Evolutionary conservation across 1,139 yeast genomes (phyloP).

Genomic region (Magnusiomyces clavatus): DNA sequence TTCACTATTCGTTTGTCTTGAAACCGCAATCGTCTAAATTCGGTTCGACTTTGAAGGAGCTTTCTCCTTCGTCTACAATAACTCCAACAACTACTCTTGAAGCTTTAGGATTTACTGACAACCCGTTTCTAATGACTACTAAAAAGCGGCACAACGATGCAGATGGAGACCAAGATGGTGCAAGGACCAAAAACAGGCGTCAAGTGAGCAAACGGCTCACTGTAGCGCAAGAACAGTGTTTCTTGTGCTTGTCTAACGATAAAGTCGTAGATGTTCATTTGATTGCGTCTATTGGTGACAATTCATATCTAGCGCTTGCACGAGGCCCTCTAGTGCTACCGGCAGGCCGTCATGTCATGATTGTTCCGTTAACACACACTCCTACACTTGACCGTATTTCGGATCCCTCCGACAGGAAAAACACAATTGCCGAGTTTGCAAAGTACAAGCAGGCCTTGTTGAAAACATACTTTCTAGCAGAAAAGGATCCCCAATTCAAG

Average conservation of each 20-base stretch:
- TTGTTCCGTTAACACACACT: slow-evolving; percentile 74
- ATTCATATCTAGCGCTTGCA: slow-evolving; percentile 66
- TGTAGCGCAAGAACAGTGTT: slow-evolving; percentile 40
- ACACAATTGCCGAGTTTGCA: slow-evolving; percentile 17
- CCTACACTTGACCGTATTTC: slow-evolving; percentile 33
- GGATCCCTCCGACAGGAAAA: slow-evolving; percentile 16
- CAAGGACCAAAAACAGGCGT: slow-evolving; percentile 3
- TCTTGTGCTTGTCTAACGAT: slow-evolving; percentile 79
- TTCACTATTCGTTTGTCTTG: slow-evolving; percentile 1
- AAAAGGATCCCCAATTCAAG: slow-evolving; percentile 19
- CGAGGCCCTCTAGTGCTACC: slow-evolving; percentile 70
- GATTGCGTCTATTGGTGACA: slow-evolving; percentile 66
- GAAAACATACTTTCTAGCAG: background rate
- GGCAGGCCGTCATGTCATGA: slow-evolving; percentile 54
- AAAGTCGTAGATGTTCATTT: slow-evolving; percentile 63
- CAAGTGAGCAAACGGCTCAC: background rate
- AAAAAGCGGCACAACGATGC: slow-evolving; percentile 2
- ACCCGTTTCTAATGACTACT: background rate
- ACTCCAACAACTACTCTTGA: too few species aligned
- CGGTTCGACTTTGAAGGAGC: background rate
- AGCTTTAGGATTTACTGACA: background rate
- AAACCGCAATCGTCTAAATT: background rate
- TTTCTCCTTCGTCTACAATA: background rate
- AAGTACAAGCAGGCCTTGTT: background rate
- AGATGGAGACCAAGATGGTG: background rate